Evolutionary conservation across 1,284 basidiomycete genomes (phyloP).

Genomic region (Ustilago sp.): DNA sequence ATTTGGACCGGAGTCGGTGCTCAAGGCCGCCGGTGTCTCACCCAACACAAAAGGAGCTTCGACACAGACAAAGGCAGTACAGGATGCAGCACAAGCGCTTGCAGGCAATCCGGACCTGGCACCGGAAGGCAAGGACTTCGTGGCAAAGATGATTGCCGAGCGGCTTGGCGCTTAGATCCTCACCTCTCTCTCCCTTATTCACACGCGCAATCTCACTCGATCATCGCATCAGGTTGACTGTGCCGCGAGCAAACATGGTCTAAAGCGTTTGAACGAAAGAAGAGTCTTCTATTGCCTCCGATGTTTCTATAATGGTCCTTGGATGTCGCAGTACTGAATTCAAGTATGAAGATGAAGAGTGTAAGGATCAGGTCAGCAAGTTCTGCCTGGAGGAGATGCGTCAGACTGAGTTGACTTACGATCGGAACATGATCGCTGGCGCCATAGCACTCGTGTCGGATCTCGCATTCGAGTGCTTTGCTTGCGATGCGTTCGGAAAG

Average conservation of each 20-base stretch:
- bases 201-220: neutral
- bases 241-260: neutral
- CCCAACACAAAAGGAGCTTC: conserved; percentile 1
- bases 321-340: conserved; percentile 44
- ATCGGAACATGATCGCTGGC: conserved; percentile 83
- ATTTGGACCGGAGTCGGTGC: conserved; percentile 12
- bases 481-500: conserved; percentile 74
- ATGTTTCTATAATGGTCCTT: conserved; percentile 37
- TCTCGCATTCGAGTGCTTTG: conserved; percentile 80
- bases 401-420: conserved; percentile 66
- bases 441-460: conserved; percentile 84
- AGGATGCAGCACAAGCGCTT: conserved; percentile 40
- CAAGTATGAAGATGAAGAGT: neutral
- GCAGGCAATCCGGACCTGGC: conserved; percentile 33
- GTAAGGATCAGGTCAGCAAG: neutral
- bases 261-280: neutral
- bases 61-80: conserved; percentile 13
- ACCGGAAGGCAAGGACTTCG: conserved; percentile 30
- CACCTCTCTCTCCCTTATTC: neutral
- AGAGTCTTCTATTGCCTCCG: neutral
- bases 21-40: conserved; percentile 27
- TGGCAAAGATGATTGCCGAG: conserved; percentile 32
- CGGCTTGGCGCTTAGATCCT: conserved; percentile 15
- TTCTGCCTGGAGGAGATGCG: neutral
- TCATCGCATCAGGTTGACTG: neutral